Percentiles rank a stretch among this genome's conserved stretches.
Evolutionary conservation across 1,284 basidiomycete species (phyloP).

Genomic region (Pseudozyma thailandica): DNA sequence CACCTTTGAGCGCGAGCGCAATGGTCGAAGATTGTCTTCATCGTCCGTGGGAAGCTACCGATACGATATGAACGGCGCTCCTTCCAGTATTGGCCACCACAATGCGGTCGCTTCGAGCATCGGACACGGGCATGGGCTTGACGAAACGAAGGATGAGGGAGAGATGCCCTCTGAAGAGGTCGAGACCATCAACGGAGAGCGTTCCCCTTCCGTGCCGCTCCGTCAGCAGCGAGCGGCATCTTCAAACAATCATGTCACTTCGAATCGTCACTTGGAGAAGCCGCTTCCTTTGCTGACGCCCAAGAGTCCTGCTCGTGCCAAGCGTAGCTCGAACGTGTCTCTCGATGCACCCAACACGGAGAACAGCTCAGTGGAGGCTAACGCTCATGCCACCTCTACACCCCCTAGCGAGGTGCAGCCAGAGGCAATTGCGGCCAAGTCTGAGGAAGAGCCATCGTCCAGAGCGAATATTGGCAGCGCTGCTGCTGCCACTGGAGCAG

Average conservation of each 20-base stretch:
- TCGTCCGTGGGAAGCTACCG: constrained; percentile 40
- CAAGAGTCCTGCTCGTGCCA: constrained; percentile 27
- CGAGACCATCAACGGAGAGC: constrained; percentile 39
- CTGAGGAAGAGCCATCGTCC: neutral
- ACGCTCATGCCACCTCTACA: constrained; percentile 20
- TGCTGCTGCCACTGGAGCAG: constrained; percentile 15
- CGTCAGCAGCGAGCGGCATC: constrained; percentile 27
- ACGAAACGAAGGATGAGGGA: constrained; percentile 4
- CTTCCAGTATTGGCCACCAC: constrained; percentile 53
- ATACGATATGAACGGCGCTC: constrained; percentile 35
- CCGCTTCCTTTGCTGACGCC: constrained; percentile 23
- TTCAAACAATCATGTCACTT: constrained; percentile 13
- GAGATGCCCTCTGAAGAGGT: constrained; percentile 24
- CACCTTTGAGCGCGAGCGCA: constrained; percentile 52
- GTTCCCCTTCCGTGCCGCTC: constrained; percentile 5
- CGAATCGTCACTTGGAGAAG: constrained; percentile 13
- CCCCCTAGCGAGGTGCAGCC: constrained; percentile 14
- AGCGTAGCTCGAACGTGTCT: constrained; percentile 17
- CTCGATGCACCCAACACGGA: constrained; percentile 13
- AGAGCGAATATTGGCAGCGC: constrained; percentile 2
- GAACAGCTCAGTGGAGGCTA: constrained; percentile 28
- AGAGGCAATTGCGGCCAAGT: neutral
- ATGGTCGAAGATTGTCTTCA: constrained; percentile 36
- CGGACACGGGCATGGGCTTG: constrained; percentile 36
- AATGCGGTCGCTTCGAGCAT: constrained; percentile 34